Percentiles rank a stretch among this genome's conserved stretches.
Evolutionary conservation across 129 eudicot species (phyloP).

Genomic region (Lactuca sativa): DNA sequence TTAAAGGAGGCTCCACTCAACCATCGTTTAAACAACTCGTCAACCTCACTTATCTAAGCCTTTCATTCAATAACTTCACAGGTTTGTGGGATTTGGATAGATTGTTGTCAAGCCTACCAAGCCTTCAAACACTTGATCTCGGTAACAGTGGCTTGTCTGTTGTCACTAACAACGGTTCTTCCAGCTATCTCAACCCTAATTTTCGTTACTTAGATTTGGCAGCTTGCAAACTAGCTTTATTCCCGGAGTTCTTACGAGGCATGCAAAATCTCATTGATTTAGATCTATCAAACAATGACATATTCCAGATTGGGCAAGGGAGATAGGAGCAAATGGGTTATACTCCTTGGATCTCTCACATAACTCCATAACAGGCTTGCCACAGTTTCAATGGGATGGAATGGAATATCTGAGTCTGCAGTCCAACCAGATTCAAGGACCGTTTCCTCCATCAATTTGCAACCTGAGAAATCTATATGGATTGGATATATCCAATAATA

Average conservation of each 20-base stretch:
- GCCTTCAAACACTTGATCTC: neutral
- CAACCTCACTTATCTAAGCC: conserved; percentile 10
- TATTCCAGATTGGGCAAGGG: conserved; percentile 1
- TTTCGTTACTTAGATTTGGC: neutral
- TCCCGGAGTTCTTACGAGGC: conserved; percentile 2
- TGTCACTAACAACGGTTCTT: neutral
- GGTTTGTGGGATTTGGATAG: conserved; percentile 7
- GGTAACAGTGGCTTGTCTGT: neutral
- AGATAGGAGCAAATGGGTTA: too few species aligned
- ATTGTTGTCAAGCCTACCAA: conserved; percentile 4
- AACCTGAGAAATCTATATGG: too few species aligned
- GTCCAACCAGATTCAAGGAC: too few species aligned
- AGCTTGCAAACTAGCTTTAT: too few species aligned
- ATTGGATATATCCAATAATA: conserved; percentile 22
- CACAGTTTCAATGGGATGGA: too few species aligned
- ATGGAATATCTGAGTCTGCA: too few species aligned
- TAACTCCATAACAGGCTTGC: too few species aligned
- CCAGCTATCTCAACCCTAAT: neutral
- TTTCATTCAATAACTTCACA: conserved; percentile 11
- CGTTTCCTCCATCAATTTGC: too few species aligned
- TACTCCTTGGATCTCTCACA: too few species aligned
- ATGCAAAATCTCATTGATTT: neutral
- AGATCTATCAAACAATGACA: neutral
- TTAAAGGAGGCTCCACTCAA: too few species aligned
- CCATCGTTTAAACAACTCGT: too few species aligned